Conservation (phyloP, 1,284 basidiomycete species). For the Ceratobasidium sp. region DNA sequence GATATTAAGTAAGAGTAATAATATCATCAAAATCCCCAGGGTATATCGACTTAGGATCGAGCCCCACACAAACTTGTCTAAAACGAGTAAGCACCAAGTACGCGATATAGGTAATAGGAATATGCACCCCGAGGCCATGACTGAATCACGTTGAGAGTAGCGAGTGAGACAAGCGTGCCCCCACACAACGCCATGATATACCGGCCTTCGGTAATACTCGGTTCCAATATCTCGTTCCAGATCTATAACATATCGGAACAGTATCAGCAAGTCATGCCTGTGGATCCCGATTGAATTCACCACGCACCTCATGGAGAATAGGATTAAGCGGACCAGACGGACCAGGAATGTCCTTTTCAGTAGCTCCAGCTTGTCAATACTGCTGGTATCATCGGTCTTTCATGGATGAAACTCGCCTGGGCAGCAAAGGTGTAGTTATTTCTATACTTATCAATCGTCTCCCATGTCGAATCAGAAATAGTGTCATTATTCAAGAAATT, state of each 20-base stretch:
- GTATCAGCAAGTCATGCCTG: too few species aligned
- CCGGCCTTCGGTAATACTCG: neutral
- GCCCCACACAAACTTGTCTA: conserved; percentile 8
- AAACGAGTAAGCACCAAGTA: neutral
- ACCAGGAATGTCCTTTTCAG: neutral
- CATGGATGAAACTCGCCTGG: neutral
- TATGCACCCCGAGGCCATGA: conserved; percentile 29
- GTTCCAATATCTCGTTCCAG: neutral
- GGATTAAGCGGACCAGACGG: neutral
- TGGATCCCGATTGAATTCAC: neutral
- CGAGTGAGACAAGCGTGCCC: conserved; percentile 1
- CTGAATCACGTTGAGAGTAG: conserved; percentile 23
- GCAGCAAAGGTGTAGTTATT: neutral
- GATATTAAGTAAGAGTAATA: conserved; percentile 4
- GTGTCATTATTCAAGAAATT: conserved; percentile 19
- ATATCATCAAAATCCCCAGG: neutral
- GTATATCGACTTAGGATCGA: conserved; percentile 21
- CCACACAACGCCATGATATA: conserved; percentile 21
- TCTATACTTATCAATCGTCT: neutral
- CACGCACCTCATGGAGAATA: too few species aligned
- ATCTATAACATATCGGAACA: neutral
- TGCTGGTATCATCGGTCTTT: neutral
- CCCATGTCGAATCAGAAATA: neutral
- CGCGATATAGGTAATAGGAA: too few species aligned
- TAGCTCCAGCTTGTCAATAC: neutral